Percentiles rank a stretch among this genome's conserved stretches.
Evolutionary conservation across 2,329 filamentous ascomycete species (phyloP).

Genomic region (Xylariales sp.): DNA sequence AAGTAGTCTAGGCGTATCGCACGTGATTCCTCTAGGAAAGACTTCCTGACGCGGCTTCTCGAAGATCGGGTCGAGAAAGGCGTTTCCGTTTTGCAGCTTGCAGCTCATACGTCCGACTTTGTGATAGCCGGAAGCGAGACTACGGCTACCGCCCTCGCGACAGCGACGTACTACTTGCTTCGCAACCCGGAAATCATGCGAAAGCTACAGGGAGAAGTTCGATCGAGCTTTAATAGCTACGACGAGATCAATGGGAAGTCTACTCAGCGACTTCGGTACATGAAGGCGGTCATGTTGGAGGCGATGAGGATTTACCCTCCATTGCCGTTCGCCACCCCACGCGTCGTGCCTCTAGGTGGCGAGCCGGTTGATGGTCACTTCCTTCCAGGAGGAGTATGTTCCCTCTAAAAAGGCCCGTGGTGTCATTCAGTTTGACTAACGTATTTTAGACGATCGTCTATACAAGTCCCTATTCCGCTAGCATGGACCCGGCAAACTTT

Average conservation of each 20-base stretch:
- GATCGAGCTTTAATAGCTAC: slow-evolving; percentile 31
- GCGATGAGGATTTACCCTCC: slow-evolving; percentile 40
- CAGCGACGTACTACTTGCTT: slow-evolving; percentile 38
- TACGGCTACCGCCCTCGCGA: slow-evolving; percentile 31
- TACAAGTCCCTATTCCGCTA: slow-evolving; percentile 40
- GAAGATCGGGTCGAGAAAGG: slow-evolving; percentile 35
- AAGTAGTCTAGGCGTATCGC: slow-evolving; percentile 36
- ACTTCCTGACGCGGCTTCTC: slow-evolving; percentile 45
- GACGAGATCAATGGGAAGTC: slow-evolving; percentile 33
- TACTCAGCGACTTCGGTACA: slow-evolving; percentile 28
- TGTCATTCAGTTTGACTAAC: neutral
- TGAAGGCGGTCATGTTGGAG: slow-evolving; percentile 35
- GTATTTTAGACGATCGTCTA: slow-evolving; percentile 33
- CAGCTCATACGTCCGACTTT: slow-evolving; percentile 46
- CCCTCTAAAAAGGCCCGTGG: neutral
- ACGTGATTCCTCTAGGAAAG: slow-evolving; percentile 34
- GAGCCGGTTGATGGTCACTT: slow-evolving; percentile 38
- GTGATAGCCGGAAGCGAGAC: slow-evolving; percentile 44
- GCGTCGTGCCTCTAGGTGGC: slow-evolving; percentile 34
- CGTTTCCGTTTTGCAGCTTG: slow-evolving; percentile 43
- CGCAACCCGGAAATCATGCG: slow-evolving; percentile 26
- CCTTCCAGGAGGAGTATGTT: slow-evolving; percentile 40
- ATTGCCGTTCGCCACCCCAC: slow-evolving; percentile 34
- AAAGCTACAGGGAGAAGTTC: slow-evolving; percentile 36
- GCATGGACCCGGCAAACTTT: slow-evolving; percentile 37